Evolutionary conservation across 2,329 filamentous ascomycete species (phyloP), one percentile per base, ranked within the genome.

Genomic region (Pseudocercospora vitis): DNA sequence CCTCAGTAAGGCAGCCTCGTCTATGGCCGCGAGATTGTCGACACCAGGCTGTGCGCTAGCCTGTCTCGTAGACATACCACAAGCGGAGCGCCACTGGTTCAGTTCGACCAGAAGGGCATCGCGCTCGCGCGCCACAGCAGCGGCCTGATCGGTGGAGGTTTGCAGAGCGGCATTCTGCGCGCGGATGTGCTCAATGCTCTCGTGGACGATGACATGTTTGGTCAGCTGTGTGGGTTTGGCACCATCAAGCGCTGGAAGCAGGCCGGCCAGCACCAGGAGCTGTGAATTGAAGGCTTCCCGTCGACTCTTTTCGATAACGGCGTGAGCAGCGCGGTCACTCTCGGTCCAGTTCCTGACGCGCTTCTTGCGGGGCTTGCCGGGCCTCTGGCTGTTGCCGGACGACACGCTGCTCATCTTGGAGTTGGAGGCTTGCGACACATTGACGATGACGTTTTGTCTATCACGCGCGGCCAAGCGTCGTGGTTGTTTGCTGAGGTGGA

Each of bases 271-370:
- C 23, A 57, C 31, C 40, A 59, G 31, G 3, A 57, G 47, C 9
- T 44, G 46, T 14, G 55, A 55, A 31, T 52, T 57, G 29, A 59
- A 59, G 14, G 55, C 57, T 35, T 59, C 57, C 9, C 57, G 45
- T 8, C 57, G 48, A 4, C 45, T 35, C 39, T 55, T 57, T 50
- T 59, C 57, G 18, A 59, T 50, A 16, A 56, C 39, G 3, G 46
- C 51, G 45, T 59, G 57, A 18, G 42, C 50, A 3, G 55, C 55
- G 33, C 57, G 31, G 12, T 57, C 55, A 7, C 44, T 37, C 28
- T 37, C 31, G 19, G 37, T 49, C 29, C 40, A 53, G 16, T 53
- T 53, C 12, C 40, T 18, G 11, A 47, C 45, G n/a, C 51, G 51
- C 37, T 53, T 49, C 31, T 39, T 49, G 7, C 45, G 50, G 6